Percentiles rank a stretch among this genome's conserved stretches.
These are phyloP conservation scores for Cinnamomum micranthum DNA, from an alignment of 164 flowering plant genomes.

Conservation along the genomic window DNA sequence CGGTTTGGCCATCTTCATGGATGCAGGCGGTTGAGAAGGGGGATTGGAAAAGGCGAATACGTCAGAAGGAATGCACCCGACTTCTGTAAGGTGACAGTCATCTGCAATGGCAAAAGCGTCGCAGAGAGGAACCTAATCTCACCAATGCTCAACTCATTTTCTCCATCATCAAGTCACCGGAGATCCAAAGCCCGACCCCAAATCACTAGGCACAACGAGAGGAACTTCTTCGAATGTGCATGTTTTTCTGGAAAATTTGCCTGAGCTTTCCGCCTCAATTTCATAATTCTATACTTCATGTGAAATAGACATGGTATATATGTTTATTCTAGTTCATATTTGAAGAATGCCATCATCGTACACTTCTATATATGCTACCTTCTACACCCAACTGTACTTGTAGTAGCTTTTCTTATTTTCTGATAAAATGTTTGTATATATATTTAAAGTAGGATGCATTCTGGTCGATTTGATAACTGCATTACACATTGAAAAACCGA, in stretches of 20 bases:
- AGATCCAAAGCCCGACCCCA: slow-evolving; percentile 7
- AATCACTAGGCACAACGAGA: slow-evolving; percentile 18
- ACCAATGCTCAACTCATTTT: slow-evolving; percentile 13
- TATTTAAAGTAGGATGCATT: no score
- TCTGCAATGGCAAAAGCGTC: slow-evolving; percentile 45
- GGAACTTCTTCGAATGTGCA: slow-evolving; percentile 44
- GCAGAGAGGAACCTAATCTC: slow-evolving; percentile 13
- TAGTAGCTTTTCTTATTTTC: no score
- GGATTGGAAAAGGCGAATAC: slow-evolving; percentile 42
- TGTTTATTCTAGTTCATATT: no score
- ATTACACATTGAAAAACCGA: no score
- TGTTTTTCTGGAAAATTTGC: slow-evolving; percentile 53
- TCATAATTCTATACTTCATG: not conserved
- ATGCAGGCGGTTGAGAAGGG: slow-evolving; percentile 38
- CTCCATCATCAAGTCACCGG: slow-evolving; percentile 14
- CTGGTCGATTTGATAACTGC: no score
- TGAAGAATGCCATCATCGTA: no score
- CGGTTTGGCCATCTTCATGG: not conserved
- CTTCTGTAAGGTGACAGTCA: slow-evolving; percentile 54
- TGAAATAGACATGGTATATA: not conserved
- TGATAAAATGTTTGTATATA: no score
- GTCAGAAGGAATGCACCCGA: slow-evolving; percentile 73
- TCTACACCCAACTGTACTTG: no score
- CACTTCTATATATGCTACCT: no score
- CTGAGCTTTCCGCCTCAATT: not conserved